Conservation (phyloP, 2,329 filamentous ascomycete genomes). For the Colletotrichum gloeosporioides region DNA sequence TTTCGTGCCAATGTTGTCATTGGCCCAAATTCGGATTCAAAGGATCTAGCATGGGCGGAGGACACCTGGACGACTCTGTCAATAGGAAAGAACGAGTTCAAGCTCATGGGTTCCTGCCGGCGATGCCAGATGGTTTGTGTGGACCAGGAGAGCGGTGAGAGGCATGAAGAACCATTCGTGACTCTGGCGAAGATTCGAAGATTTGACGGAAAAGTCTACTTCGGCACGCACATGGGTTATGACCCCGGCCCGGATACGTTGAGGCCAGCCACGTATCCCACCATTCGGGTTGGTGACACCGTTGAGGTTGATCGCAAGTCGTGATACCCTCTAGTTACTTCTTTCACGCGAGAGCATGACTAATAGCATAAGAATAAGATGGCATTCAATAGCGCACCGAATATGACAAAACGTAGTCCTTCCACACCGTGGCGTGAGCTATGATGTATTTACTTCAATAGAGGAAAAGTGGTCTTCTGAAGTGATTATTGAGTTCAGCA, state of each 20-base stretch:
- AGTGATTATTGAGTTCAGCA: not conserved
- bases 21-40: conserved; percentile 40
- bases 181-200: conserved; percentile 88
- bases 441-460: not conserved
- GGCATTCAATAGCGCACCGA: not conserved
- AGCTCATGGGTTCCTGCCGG: conserved; percentile 82
- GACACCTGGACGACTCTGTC: conserved; percentile 75
- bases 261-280: conserved; percentile 34
- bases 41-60: conserved; percentile 73
- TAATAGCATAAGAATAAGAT: not conserved
- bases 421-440: not conserved
- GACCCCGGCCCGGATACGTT: conserved; percentile 26
- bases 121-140: conserved; percentile 97
- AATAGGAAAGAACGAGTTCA: conserved; percentile 69
- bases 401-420: not conserved
- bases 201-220: conserved; percentile 84
- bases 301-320: conserved; percentile 31
- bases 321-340: not conserved
- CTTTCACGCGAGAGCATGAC: not conserved
- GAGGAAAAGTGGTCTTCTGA: not conserved
- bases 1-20: conserved; percentile 92
- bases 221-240: conserved; percentile 80
- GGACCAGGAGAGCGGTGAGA: conserved; percentile 80
- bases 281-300: conserved; percentile 56
- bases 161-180: conserved; percentile 83